Conservation (phyloP, 2,329 filamentous ascomycete species). For the Lachnellula arida region DNA sequence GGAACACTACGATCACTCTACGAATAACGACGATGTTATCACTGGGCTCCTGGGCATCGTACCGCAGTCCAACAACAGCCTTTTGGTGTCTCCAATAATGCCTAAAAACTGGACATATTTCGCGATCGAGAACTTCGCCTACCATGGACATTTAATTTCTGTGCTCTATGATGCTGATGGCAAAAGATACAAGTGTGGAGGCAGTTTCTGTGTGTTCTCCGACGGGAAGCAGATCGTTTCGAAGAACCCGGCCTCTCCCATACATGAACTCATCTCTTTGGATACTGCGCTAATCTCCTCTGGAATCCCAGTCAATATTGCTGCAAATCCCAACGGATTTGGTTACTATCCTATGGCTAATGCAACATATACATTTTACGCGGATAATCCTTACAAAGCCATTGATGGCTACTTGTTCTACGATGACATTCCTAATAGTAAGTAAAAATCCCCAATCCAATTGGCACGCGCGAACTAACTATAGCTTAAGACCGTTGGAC, state of each 20-base stretch:
- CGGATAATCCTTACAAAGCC: conserved; percentile 35
- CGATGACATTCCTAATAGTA: conserved; percentile 34
- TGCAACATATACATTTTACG: conserved; percentile 34
- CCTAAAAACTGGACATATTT: conserved; percentile 34
- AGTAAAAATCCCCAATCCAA: neutral
- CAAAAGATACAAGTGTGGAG: conserved; percentile 33
- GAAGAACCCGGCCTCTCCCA: conserved; percentile 5
- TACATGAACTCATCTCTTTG: neutral
- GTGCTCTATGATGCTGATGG: conserved; percentile 39
- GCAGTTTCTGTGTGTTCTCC: conserved; percentile 36
- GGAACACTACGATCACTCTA: conserved; percentile 42
- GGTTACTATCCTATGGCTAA: conserved; percentile 32
- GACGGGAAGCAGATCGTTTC: conserved; percentile 33
- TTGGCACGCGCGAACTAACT: neutral
- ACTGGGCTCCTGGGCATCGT: conserved; percentile 40
- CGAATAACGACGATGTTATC: conserved; percentile 41
- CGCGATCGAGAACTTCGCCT: conserved; percentile 39
- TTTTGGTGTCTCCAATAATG: conserved; percentile 38
- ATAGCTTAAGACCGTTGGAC: conserved; percentile 33
- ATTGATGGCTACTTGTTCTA: conserved; percentile 41
- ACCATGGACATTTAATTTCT: conserved; percentile 39
- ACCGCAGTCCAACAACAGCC: conserved; percentile 35
- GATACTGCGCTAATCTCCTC: neutral
- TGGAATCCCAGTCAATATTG: conserved; percentile 34
- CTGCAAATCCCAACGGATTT: conserved; percentile 35